Base-by-base conservation (phyloP, 306 rosid genomes). In the Amphicarpaea edgeworthii region DNA sequence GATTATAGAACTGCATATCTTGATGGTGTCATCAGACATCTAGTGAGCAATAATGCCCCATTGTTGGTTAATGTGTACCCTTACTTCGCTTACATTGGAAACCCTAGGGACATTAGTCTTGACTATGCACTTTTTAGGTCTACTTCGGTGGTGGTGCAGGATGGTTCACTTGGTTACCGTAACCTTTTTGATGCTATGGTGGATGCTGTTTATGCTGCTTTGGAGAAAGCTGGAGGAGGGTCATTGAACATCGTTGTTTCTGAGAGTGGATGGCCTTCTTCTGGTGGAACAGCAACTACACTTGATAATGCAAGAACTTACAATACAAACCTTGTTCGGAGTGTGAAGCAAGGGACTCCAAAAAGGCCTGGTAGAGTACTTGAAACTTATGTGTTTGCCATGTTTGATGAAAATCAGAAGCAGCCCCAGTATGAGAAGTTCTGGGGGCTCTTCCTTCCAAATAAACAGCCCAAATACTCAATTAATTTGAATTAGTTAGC, bases 191-290 rank as follows among this genome's bases (percentile, higher is more conserved):
- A 81, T 15, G 88, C 88, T 0, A 49, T 70, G 1, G 11, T 83
- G 23, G 93, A 89, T 57, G 79, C 88, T 2, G 16, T 43, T 65
- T 83, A 81, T 32, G 60, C 88, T 3, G 87, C 89, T 3, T 50
- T 87, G 54, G 89, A 83, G 84, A 85, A 26, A 21, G 77, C 70
- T 0, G 87, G 87, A 0, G 87, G 85, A 6, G 82, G 59, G 21
- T 50, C 80, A 1, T 4, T 85, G 68, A 74, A 67, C 54, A 63
- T 87, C 1, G 87, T 85, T 26, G 87, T 83, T 14, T 76, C 90
- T 0, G 87, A 89, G 74, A 81, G 71, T 37, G 91, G 91, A 7
- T 89, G 91, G 88, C 91, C 93, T 14, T 79, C 91, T 0, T 70
- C 69, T 9, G 84, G 84, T 6, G 88, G 91, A 16, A 59, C 12